Conservation (phyloP, 2,329 filamentous ascomycete species). For the Dryadomyces quercus-mongolicae region DNA sequence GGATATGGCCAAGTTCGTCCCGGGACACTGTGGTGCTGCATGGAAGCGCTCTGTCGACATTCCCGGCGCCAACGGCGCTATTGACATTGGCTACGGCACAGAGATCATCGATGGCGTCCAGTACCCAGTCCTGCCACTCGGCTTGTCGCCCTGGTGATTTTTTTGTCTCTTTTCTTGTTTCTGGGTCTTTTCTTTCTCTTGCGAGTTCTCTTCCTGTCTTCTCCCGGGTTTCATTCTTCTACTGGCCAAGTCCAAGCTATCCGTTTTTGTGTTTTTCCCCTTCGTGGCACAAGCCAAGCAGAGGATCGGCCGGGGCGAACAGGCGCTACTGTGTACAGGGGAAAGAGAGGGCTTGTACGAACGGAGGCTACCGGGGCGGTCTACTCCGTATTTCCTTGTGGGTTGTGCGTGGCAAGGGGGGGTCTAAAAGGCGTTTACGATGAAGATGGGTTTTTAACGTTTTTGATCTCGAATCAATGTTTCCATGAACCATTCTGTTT, state of each 20-base stretch:
- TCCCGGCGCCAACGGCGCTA: conserved; percentile 9
- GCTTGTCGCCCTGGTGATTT: conserved; percentile 21
- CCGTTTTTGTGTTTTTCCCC: no score
- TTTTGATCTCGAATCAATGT: neutral
- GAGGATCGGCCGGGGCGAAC: no score
- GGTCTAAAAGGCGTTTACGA: conserved; percentile 1
- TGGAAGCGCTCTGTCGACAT: conserved; percentile 30
- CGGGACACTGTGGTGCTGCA: conserved; percentile 29
- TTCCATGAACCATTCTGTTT: neutral
- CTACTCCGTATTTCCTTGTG: neutral
- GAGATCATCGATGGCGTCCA: conserved; percentile 28
- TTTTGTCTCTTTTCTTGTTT: neutral
- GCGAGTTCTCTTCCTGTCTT: no score
- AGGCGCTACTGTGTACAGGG: no score
- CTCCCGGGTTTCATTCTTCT: no score
- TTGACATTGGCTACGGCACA: conserved; percentile 22
- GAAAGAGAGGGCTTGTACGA: neutral
- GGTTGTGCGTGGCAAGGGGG: conserved; percentile 1
- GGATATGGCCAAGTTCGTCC: conserved; percentile 39
- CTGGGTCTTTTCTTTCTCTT: neutral
- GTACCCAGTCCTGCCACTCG: conserved; percentile 26
- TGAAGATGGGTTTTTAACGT: conserved; percentile 1
- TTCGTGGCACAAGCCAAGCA: no score
- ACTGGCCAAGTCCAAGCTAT: no score
- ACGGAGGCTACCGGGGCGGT: neutral